These are phyloP conservation scores for Orbilia blumenaviensis DNA, from an alignment of 2,329 filamentous ascomycete species.

Conservation along the genomic window DNA sequence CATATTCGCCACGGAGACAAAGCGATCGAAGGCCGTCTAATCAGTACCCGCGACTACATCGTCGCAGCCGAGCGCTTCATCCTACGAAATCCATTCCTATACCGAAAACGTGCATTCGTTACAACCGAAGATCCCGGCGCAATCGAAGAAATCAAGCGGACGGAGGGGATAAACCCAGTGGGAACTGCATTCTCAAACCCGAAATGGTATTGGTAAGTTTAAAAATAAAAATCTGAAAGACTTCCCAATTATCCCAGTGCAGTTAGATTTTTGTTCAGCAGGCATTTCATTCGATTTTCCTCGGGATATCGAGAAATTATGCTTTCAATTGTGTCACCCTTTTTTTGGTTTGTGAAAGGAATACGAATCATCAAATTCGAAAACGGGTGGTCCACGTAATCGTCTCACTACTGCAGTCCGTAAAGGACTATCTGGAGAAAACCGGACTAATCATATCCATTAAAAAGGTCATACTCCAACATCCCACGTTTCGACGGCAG, in stretches of 20 bases:
- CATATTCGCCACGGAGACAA: constrained; percentile 51
- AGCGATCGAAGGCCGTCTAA: constrained; percentile 46
- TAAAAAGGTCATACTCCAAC: constrained; percentile 38
- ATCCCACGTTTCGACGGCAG: constrained; percentile 40
- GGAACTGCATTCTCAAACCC: constrained; percentile 17
- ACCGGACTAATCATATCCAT: not conserved
- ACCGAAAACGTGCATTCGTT: constrained; percentile 40
- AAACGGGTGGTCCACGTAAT: not conserved
- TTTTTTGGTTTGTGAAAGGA: too few species aligned
- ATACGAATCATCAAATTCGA: not conserved
- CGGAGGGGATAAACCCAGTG: constrained; percentile 18
- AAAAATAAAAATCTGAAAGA: not conserved
- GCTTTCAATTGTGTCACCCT: too few species aligned
- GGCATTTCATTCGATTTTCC: not conserved
- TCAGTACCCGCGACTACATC: constrained; percentile 45
- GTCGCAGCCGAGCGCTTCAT: constrained; percentile 46
- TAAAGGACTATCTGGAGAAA: too few species aligned
- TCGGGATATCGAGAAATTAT: not conserved
- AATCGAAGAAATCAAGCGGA: constrained; percentile 20
- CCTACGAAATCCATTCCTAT: constrained; percentile 33
- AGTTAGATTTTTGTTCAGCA: not conserved
- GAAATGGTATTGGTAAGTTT: constrained; percentile 37
- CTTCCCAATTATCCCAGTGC: too few species aligned
- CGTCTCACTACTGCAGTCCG: not conserved
- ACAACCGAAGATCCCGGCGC: constrained; percentile 40